A percentile compares a stretch with the other conserved stretches of the same genome.
Conservation (phyloP, 768 basidiomycete genomes). For the Tulasnella sp. region DNA sequence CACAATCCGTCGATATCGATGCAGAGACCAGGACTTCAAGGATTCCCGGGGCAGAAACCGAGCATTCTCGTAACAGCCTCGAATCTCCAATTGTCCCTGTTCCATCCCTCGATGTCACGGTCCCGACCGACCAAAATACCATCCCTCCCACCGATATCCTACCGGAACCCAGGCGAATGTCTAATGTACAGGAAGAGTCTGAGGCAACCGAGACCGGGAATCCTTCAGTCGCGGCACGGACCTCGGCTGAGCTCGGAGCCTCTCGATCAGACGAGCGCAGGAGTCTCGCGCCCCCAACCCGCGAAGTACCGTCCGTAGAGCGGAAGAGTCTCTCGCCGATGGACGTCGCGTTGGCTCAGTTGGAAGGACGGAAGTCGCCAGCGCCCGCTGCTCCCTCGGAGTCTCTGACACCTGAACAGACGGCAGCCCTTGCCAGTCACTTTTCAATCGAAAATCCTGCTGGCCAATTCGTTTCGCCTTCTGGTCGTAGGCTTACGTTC, state of each 20-base stretch:
- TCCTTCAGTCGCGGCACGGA: neutral
- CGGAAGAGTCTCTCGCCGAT: neutral
- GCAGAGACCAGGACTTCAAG: too few relatives aligned
- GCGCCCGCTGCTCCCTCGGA: neutral
- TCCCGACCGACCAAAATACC: too few relatives aligned
- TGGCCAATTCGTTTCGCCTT: conserved; percentile 4
- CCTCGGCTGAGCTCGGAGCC: neutral
- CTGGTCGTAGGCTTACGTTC: conserved; percentile 3
- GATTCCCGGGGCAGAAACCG: too few relatives aligned
- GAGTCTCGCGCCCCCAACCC: too few relatives aligned
- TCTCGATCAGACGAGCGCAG: too few relatives aligned
- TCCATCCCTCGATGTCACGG: neutral
- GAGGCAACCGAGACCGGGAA: neutral
- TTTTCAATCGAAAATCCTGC: neutral
- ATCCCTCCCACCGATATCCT: neutral
- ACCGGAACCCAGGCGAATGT: neutral
- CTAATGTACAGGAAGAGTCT: neutral
- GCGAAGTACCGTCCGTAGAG: too few relatives aligned
- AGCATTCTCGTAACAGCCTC: too few relatives aligned
- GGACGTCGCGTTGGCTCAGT: neutral
- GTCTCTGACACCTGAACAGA: neutral
- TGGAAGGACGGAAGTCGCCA: conserved; percentile 1
- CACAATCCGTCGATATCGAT: too few relatives aligned
- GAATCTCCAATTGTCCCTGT: neutral
- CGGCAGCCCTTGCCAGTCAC: neutral